These are phyloP conservation scores for Basidioascus undulatus DNA, from an alignment of 768 basidiomycete species.

Conservation along the genomic window DNA sequence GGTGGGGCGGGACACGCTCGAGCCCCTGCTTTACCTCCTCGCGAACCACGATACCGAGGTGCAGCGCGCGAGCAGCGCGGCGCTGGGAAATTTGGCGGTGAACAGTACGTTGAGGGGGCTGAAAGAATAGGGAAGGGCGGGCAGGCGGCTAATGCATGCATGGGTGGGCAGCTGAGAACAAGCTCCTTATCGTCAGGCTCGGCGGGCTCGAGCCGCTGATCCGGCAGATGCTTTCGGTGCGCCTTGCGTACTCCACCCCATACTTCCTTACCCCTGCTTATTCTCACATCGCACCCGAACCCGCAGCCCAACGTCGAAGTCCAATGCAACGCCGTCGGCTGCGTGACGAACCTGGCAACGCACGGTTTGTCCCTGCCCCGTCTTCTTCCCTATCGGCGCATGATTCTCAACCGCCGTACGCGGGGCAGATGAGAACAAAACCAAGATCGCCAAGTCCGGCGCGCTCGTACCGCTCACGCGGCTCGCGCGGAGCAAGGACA, in stretches of 20 bases:
- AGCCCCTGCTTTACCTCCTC: constrained; percentile 89
- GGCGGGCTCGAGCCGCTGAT: constrained; percentile 95
- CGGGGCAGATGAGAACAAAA: constrained; percentile 87
- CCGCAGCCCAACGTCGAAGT: constrained; percentile 97
- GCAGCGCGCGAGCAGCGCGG: constrained; percentile 90
- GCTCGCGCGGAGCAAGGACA: constrained; percentile 89
- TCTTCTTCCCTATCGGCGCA: neutral
- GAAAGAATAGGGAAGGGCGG: no score
- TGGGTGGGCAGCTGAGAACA: constrained; percentile 61
- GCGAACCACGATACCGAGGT: constrained; percentile 97
- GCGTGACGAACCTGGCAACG: constrained; percentile 93
- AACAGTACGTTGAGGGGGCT: constrained; percentile 64
- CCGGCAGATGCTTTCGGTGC: constrained; percentile 95
- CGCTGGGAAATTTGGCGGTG: constrained; percentile 88
- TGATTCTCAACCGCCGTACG: neutral
- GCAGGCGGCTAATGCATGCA: no score
- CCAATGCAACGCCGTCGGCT: constrained; percentile 97
- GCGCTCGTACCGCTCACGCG: constrained; percentile 92
- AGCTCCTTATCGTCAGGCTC: constrained; percentile 89
- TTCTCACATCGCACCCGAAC: no score
- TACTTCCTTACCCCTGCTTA: no score
- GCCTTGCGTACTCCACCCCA: no score
- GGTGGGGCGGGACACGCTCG: constrained; percentile 86
- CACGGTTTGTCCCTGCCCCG: constrained; percentile 37
- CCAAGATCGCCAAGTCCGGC: constrained; percentile 96